A percentile compares a stretch with the other conserved stretches of the same genome.
These are phyloP conservation scores for Magnolia kwangsiensis DNA, from an alignment of 164 flowering plant genomes.

Conservation along the genomic window DNA sequence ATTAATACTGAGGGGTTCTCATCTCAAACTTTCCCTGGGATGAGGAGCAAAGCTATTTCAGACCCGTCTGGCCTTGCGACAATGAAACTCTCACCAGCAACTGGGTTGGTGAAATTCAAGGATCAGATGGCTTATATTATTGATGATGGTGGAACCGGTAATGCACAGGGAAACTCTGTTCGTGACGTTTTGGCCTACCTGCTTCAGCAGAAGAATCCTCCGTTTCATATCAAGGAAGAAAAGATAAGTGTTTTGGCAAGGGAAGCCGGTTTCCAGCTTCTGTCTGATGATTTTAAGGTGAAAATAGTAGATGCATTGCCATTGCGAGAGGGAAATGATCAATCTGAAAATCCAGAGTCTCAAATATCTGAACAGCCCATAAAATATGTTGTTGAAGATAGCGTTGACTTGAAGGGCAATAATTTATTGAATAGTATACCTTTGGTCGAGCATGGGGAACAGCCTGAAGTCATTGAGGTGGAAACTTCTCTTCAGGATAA, in stretches of 20 bases:
- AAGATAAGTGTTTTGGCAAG: slow-evolving; percentile 70
- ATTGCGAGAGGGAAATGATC: slow-evolving; percentile 22
- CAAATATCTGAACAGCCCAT: slow-evolving; percentile 11
- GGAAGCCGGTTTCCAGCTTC: slow-evolving; percentile 77
- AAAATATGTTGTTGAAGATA: slow-evolving; percentile 20
- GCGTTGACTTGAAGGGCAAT: slow-evolving; percentile 19
- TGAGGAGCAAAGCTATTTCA: slow-evolving; percentile 11
- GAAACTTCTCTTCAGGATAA: slow-evolving; percentile 18
- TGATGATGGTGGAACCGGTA: slow-evolving; percentile 48
- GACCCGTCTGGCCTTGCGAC: slow-evolving; percentile 25
- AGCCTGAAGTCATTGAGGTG: slow-evolving; percentile 10
- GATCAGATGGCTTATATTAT: slow-evolving; percentile 61
- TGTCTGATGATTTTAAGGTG: slow-evolving; percentile 72
- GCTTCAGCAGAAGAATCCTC: slow-evolving; percentile 40
- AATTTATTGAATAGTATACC: slow-evolving; percentile 17
- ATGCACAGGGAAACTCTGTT: slow-evolving; percentile 50
- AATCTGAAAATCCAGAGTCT: slow-evolving; percentile 4
- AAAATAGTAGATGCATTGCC: slow-evolving; percentile 36
- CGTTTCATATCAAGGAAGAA: slow-evolving; percentile 26
- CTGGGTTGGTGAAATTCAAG: slow-evolving; percentile 26
- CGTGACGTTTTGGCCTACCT: slow-evolving; percentile 52
- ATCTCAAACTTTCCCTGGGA: slow-evolving; percentile 22
- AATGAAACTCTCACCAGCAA: slow-evolving; percentile 22
- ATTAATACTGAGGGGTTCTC: slow-evolving; percentile 16
- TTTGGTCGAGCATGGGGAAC: slow-evolving; percentile 13